Conservation (phyloP, 345 rosid genomes). For the Populus nigra region DNA sequence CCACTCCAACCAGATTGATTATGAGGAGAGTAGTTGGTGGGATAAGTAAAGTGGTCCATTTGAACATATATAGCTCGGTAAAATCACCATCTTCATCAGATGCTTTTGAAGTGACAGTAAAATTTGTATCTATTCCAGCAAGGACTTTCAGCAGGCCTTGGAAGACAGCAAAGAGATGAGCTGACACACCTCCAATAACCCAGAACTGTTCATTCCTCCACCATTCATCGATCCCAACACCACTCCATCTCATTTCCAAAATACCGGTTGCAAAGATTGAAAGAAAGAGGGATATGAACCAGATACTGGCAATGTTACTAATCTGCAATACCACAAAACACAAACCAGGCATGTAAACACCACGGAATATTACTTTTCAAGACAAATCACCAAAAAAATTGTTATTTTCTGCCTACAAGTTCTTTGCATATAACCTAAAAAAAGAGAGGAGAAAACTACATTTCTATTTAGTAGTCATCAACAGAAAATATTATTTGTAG, state of each 20-base stretch:
- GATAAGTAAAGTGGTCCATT: conserved; percentile 45
- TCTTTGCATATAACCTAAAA: background rate
- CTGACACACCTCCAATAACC: conserved; percentile 45
- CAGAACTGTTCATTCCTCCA: conserved; percentile 54
- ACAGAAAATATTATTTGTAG: background rate
- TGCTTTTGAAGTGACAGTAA: conserved; percentile 33
- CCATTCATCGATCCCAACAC: conserved; percentile 45
- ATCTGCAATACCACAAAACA: conserved; percentile 33
- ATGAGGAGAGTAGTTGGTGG: conserved; percentile 45
- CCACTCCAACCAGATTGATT: conserved; percentile 40
- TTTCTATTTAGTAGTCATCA: background rate
- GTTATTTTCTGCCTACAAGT: background rate
- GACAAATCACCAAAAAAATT: background rate
- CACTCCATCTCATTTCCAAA: conserved; percentile 50
- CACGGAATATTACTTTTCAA: background rate
- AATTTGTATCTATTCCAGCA: conserved; percentile 30
- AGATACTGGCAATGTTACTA: conserved; percentile 30
- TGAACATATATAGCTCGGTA: conserved; percentile 38
- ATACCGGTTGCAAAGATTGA: conserved; percentile 43
- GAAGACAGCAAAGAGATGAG: conserved; percentile 42
- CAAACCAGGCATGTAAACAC: background rate
- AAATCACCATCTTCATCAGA: conserved; percentile 28
- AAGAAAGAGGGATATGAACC: conserved; percentile 40
- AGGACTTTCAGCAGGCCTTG: conserved; percentile 42
- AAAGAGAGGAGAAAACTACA: background rate